phyloP scores from a whole-genome alignment of 768 basidiomycete genomes.

The Rossbeevera mucosa region DNA sequence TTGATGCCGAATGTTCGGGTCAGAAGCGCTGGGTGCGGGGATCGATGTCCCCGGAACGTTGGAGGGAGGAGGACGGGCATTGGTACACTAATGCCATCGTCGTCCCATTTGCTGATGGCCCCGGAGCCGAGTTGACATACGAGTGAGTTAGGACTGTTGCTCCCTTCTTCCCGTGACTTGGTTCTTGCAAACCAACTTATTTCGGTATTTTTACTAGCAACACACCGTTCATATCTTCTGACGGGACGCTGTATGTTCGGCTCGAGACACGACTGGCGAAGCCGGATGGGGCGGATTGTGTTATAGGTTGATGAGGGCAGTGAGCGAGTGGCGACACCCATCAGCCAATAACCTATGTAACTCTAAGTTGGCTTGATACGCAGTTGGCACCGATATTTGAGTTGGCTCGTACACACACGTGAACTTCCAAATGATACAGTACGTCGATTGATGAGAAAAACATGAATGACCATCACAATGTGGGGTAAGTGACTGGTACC shows the following conservation, averaged over 20 bases:
- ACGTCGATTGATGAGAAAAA: too few species aligned
- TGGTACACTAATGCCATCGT: conserved; percentile 30
- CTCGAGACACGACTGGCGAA: conserved; percentile 43
- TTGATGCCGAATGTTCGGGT: conserved; percentile 2
- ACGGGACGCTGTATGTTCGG: conserved; percentile 42
- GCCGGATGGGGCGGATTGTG: conserved; percentile 37
- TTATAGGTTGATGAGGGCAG: conserved; percentile 35
- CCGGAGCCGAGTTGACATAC: conserved; percentile 46
- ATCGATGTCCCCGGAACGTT: conserved; percentile 9
- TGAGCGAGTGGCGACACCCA: too few species aligned
- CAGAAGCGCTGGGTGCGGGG: conserved; percentile 1
- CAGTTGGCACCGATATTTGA: too few species aligned
- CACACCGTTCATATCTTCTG: conserved; percentile 42
- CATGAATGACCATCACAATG: too few species aligned
- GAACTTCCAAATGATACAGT: too few species aligned
- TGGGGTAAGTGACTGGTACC: too few species aligned
- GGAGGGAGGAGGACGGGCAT: conserved; percentile 4
- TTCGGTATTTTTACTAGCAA: conserved; percentile 28
- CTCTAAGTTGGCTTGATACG: too few species aligned
- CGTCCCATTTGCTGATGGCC: conserved; percentile 37
- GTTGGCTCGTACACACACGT: too few species aligned
- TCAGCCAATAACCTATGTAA: too few species aligned
- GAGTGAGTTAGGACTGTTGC: conserved; percentile 38
- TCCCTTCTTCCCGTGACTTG: background rate
- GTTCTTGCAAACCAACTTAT: background rate